A percentile compares a stretch with the other conserved stretches of the same genome.
Conservation (phyloP, 257 asterid genomes). For the Penstemon davidsonii region DNA sequence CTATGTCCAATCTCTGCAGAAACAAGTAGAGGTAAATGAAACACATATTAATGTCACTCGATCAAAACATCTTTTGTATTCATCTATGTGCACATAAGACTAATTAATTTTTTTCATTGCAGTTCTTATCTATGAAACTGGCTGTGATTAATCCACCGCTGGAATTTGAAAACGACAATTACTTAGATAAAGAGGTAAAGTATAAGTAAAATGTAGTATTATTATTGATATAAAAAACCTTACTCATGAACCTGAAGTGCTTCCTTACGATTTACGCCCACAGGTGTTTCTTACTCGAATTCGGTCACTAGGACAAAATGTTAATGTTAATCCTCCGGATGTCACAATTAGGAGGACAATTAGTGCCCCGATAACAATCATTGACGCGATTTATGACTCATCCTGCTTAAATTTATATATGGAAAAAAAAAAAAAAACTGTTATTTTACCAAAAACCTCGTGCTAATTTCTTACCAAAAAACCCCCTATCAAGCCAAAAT, state of each 20-base stretch:
- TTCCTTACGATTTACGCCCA: neutral
- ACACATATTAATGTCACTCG: neutral
- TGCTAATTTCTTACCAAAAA: too few relatives aligned
- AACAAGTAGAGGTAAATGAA: slow-evolving; percentile 83
- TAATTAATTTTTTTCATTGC: slow-evolving; percentile 29
- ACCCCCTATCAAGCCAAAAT: too few relatives aligned
- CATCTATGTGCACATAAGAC: neutral
- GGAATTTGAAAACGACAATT: slow-evolving; percentile 58
- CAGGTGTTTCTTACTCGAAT: slow-evolving; percentile 51
- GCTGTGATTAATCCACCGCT: slow-evolving; percentile 68
- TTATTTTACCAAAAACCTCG: too few relatives aligned
- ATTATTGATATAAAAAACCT: neutral
- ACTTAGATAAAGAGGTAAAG: slow-evolving; percentile 64
- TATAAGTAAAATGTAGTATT: neutral
- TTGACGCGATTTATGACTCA: slow-evolving; percentile 47
- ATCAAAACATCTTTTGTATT: neutral
- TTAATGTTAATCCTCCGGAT: slow-evolving; percentile 45
- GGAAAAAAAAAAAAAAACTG: too few relatives aligned
- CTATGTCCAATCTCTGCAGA: slow-evolving; percentile 91
- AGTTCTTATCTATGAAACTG: slow-evolving; percentile 92
- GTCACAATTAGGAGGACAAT: slow-evolving; percentile 53
- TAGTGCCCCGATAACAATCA: slow-evolving; percentile 55
- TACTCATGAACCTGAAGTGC: too few relatives aligned
- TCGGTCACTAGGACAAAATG: slow-evolving; percentile 45
- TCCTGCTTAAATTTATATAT: slow-evolving; percentile 46